phyloP scores from a whole-genome alignment of 176 grass and related monocot species.

The Saccharum officinarum region DNA sequence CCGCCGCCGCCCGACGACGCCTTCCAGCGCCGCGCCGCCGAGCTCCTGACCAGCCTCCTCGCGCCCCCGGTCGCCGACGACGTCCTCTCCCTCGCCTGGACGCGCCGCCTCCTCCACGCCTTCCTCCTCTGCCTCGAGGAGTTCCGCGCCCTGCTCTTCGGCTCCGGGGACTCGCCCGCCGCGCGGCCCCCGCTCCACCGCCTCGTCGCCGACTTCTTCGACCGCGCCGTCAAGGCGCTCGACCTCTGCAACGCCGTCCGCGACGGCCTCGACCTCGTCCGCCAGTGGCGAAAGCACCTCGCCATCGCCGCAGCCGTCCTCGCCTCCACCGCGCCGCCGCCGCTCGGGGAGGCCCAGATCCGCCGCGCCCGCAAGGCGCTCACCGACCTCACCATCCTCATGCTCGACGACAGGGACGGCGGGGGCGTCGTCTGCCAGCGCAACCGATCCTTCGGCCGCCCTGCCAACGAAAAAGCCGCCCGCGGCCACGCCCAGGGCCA shows the following conservation, averaged over 20 bases:
- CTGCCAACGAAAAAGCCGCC: not conserved
- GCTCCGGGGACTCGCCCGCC: not conserved
- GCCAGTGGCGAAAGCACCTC: constrained; percentile 74
- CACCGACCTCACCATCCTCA: constrained; percentile 89
- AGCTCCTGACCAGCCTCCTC: constrained; percentile 54
- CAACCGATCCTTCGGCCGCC: constrained; percentile 77
- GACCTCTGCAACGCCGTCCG: constrained; percentile 95
- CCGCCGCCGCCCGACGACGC: constrained; percentile 25
- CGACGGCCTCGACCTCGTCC: constrained; percentile 77
- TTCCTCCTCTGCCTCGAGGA: constrained; percentile 83
- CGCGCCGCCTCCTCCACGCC: constrained; percentile 56
- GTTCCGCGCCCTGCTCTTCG: constrained; percentile 71
- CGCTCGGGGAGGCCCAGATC: constrained; percentile 73
- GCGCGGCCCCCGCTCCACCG: constrained; percentile 60
- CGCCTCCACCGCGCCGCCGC: not conserved
- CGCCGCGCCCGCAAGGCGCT: constrained; percentile 87
- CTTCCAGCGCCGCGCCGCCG: constrained; percentile 56
- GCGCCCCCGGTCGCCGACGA: not conserved
- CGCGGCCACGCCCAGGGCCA: constrained; percentile 31
- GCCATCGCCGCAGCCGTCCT: constrained; percentile 65
- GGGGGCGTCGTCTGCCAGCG: constrained; percentile 52
- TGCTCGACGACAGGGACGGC: constrained; percentile 87
- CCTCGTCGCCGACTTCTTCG: constrained; percentile 80
- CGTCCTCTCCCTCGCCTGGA: constrained; percentile 75
- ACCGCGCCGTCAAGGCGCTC: constrained; percentile 86